Conservation (phyloP, 441 rosid species). For the Mallotus repandus region DNA sequence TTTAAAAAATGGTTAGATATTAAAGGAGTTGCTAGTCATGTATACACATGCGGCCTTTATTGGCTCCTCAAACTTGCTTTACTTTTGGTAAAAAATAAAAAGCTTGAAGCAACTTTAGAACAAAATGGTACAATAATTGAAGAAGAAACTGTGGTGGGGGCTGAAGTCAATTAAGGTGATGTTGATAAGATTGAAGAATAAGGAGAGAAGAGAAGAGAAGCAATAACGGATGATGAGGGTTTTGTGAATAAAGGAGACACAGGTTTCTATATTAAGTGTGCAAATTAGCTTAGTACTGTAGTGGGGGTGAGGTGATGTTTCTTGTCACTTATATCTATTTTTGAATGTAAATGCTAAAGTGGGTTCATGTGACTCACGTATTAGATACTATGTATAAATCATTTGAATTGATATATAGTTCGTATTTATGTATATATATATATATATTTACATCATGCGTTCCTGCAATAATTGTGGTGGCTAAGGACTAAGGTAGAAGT, state of each 20-base stretch:
- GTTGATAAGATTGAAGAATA: background rate
- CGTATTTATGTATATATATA: no score
- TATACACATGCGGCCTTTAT: background rate
- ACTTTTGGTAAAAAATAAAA: background rate
- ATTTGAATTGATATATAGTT: background rate
- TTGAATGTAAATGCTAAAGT: slow-evolving; percentile 16
- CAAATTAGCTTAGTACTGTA: background rate
- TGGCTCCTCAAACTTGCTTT: background rate
- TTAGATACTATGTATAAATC: background rate
- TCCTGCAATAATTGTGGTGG: background rate
- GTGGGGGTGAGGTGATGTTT: background rate
- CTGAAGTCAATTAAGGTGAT: background rate
- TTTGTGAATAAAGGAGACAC: no score
- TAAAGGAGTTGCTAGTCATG: no score
- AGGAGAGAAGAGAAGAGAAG: background rate
- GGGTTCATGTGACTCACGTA: background rate
- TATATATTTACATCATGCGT: background rate
- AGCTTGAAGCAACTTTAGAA: background rate
- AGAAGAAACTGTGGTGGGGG: slow-evolving; percentile 1
- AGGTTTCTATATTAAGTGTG: background rate
- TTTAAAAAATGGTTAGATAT: no score
- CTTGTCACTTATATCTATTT: slow-evolving; percentile 9
- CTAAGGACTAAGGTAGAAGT: no score
- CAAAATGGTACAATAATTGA: slow-evolving; percentile 4
- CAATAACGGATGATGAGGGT: slow-evolving; percentile 16